Conservation (phyloP, 257 asterid species). For the Avicennia marina region DNA sequence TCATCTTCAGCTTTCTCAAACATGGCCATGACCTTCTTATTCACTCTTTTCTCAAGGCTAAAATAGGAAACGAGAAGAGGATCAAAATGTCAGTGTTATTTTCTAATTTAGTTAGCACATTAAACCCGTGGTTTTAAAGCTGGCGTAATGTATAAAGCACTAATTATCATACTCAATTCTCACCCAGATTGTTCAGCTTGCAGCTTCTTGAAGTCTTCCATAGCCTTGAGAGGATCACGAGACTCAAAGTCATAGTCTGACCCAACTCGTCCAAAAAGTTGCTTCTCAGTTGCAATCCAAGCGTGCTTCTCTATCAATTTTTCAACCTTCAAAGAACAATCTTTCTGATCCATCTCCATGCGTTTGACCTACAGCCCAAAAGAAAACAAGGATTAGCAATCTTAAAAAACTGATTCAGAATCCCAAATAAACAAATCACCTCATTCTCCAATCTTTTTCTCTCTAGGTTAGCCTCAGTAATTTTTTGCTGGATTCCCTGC, state of each 20-base stretch:
- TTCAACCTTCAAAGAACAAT: slow-evolving; percentile 76
- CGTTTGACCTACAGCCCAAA: slow-evolving; percentile 60
- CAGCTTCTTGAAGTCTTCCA: slow-evolving; percentile 63
- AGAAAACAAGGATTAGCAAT: neutral
- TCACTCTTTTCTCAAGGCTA: slow-evolving; percentile 97
- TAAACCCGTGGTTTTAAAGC: neutral
- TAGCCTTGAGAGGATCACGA: slow-evolving; percentile 65
- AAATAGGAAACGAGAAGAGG: slow-evolving; percentile 20
- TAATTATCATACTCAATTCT: slow-evolving; percentile 25
- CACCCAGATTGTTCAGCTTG: slow-evolving; percentile 91
- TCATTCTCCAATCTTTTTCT: slow-evolving; percentile 93
- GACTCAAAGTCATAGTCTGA: slow-evolving; percentile 92
- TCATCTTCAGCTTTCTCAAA: slow-evolving; percentile 99
- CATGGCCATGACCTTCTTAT: slow-evolving; percentile 97
- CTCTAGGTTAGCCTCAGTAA: slow-evolving; percentile 74
- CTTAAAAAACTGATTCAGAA: slow-evolving; percentile 12
- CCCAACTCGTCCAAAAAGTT: slow-evolving; percentile 83
- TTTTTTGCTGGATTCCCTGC: slow-evolving; percentile 55
- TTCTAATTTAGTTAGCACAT: slow-evolving; percentile 6
- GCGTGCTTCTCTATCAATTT: slow-evolving; percentile 83
- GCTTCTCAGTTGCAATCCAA: slow-evolving; percentile 94
- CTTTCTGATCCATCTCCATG: slow-evolving; percentile 88
- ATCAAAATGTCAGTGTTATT: slow-evolving; percentile 8
- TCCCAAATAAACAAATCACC: slow-evolving; percentile 33
- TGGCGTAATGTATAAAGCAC: neutral